Conservation (phyloP, 2,329 filamentous ascomycete genomes). For the Stromatinia cepivora region DNA sequence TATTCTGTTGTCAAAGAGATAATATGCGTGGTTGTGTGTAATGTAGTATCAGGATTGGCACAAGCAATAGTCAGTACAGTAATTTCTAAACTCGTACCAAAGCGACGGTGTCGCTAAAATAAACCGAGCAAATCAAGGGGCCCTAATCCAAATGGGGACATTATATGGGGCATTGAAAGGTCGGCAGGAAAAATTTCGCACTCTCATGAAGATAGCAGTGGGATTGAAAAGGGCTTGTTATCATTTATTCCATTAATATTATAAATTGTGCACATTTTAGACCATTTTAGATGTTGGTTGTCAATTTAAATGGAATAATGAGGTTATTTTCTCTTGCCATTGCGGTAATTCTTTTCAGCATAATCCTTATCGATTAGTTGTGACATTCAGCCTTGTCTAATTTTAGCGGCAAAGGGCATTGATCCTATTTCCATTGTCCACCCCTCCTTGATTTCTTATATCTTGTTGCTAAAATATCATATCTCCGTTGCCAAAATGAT, state of each 20-base stretch:
- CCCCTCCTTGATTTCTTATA: constrained; percentile 1
- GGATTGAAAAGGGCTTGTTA: neutral
- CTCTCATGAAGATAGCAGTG: constrained; percentile 7
- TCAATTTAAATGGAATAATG: neutral
- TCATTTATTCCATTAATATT: neutral
- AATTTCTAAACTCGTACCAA: constrained; percentile 24
- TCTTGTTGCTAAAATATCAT: neutral
- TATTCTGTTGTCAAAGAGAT: neutral
- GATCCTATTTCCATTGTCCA: neutral
- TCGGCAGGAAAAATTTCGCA: constrained; percentile 24
- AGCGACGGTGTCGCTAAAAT: constrained; percentile 22
- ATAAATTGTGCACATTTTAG: constrained; percentile 5
- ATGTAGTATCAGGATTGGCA: constrained; percentile 15
- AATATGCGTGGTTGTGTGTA: constrained; percentile 14
- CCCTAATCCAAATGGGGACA: constrained; percentile 11
- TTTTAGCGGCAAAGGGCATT: constrained; percentile 12
- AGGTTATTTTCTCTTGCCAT: neutral
- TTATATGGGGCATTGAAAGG: constrained; percentile 18
- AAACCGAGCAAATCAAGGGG: constrained; percentile 23
- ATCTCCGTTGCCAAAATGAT: constrained; percentile 50
- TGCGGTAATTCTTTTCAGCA: neutral
- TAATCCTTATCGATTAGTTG: constrained; percentile 24
- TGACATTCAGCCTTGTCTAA: constrained; percentile 19
- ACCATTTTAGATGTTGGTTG: neutral
- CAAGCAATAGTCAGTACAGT: neutral